Conservation (phyloP, 768 basidiomycete species). For the Lyophyllum atratum region DNA sequence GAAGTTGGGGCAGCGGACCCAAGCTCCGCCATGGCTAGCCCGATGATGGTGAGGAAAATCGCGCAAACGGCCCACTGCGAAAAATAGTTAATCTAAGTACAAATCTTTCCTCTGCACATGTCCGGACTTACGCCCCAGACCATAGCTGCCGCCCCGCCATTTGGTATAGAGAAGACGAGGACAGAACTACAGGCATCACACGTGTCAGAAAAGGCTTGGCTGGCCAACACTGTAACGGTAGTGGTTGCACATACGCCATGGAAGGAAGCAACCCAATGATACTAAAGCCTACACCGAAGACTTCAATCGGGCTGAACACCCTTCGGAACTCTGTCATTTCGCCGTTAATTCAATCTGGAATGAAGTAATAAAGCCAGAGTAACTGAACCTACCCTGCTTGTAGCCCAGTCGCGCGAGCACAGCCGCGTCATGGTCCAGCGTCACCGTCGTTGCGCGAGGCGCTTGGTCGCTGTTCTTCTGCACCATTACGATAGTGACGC, state of each 20-base stretch:
- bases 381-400: conserved; percentile 18
- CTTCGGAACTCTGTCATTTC: conserved; percentile 46
- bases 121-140: conserved; percentile 63
- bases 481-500: conserved; percentile 7
- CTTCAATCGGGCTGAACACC: conserved; percentile 57
- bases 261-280: conserved; percentile 70
- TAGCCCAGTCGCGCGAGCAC: conserved; percentile 22
- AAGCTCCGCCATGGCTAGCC: conserved; percentile 69
- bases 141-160: conserved; percentile 70
- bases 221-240: background rate
- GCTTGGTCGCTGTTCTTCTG: conserved; percentile 8
- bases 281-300: conserved; percentile 71
- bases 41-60: conserved; percentile 62
- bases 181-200: conserved; percentile 29
- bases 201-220: background rate
- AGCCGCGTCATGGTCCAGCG: conserved; percentile 17
- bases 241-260: conserved; percentile 42
- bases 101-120: background rate
- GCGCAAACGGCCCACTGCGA: conserved; percentile 65
- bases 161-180: conserved; percentile 56
- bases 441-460: background rate
- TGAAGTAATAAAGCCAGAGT: background rate
- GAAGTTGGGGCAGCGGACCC: conserved; percentile 79
- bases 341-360: background rate
- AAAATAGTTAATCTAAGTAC: conserved; percentile 10